Conservation (phyloP, 2,329 filamentous ascomycete genomes). For the Scedosporium boydii region DNA sequence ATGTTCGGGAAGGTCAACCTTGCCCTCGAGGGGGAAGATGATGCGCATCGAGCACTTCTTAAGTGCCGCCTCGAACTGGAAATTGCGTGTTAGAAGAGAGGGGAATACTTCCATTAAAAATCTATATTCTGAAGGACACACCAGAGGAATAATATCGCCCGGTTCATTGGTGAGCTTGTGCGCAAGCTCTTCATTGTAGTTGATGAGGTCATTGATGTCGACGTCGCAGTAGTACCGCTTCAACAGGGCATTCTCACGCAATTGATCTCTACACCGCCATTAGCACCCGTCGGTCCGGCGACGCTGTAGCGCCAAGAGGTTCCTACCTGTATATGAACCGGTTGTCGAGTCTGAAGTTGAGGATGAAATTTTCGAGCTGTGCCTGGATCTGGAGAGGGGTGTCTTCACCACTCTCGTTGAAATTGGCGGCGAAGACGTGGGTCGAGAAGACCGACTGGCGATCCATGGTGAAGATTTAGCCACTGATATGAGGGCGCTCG, state of each 20-base stretch:
- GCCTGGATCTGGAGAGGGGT: slow-evolving; percentile 63
- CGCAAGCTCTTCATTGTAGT: slow-evolving; percentile 89
- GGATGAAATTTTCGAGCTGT: slow-evolving; percentile 80
- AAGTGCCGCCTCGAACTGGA: slow-evolving; percentile 80
- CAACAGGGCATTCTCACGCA: slow-evolving; percentile 86
- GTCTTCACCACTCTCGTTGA: slow-evolving; percentile 56
- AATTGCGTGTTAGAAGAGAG: slow-evolving; percentile 2
- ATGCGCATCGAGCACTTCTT: slow-evolving; percentile 90
- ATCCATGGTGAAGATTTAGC: slow-evolving; percentile 52
- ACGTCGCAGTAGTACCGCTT: slow-evolving; percentile 96
- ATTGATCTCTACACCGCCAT: slow-evolving; percentile 61
- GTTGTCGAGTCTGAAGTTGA: slow-evolving; percentile 90
- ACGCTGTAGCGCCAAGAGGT: not conserved
- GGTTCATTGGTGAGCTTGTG: slow-evolving; percentile 84
- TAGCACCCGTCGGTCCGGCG: not conserved
- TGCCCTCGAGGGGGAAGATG: slow-evolving; percentile 65
- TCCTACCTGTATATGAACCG: slow-evolving; percentile 83
- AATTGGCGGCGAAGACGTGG: slow-evolving; percentile 64
- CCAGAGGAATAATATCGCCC: slow-evolving; percentile 83
- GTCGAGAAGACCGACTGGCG: slow-evolving; percentile 77
- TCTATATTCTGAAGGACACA: slow-evolving; percentile 30
- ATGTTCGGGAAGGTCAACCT: slow-evolving; percentile 71
- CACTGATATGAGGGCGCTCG: not conserved
- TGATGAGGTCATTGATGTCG: slow-evolving; percentile 91
- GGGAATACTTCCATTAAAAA: not conserved